These are phyloP conservation scores for Talaromyces verruculosus DNA, from an alignment of 2,329 filamentous ascomycete species.

Conservation along the genomic window DNA sequence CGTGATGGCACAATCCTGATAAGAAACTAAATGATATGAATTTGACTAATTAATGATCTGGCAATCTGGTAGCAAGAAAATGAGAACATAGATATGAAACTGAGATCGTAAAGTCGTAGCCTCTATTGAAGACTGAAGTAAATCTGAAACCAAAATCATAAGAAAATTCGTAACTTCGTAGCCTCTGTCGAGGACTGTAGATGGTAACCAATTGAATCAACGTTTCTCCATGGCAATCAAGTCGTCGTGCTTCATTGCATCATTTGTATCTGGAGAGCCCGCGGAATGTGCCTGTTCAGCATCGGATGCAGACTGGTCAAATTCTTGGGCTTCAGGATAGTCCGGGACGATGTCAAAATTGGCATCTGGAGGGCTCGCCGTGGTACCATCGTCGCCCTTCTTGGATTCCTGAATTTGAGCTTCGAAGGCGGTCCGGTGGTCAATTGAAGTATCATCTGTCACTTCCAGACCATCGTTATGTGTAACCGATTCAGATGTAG, in stretches of 20 bases:
- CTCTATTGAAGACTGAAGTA: not conserved
- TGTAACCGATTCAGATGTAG: not conserved
- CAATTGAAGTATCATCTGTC: not conserved
- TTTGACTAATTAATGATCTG: not conserved
- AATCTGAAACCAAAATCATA: not conserved
- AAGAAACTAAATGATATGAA: constrained; percentile 1
- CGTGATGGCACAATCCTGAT: not conserved
- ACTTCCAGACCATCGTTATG: not conserved
- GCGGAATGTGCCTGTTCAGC: not conserved
- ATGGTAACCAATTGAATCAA: not conserved
- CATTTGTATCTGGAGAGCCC: not conserved
- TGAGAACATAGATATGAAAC: not conserved
- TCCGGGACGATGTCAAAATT: too few relatives aligned
- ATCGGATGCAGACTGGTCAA: not conserved
- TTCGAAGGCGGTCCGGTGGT: too few relatives aligned
- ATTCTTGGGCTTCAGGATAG: not conserved
- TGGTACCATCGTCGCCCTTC: not conserved
- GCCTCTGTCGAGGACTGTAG: not conserved
- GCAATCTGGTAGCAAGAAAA: not conserved
- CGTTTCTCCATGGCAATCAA: not conserved
- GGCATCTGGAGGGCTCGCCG: not conserved
- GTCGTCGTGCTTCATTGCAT: not conserved
- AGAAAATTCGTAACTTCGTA: not conserved
- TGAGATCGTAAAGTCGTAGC: not conserved
- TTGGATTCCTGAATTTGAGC: not conserved